Evolutionary conservation across 495 filamentous ascomycete species (phyloP), one percentile per base, ranked within the genome.

Genomic region (Lineolata rhizophorae): DNA sequence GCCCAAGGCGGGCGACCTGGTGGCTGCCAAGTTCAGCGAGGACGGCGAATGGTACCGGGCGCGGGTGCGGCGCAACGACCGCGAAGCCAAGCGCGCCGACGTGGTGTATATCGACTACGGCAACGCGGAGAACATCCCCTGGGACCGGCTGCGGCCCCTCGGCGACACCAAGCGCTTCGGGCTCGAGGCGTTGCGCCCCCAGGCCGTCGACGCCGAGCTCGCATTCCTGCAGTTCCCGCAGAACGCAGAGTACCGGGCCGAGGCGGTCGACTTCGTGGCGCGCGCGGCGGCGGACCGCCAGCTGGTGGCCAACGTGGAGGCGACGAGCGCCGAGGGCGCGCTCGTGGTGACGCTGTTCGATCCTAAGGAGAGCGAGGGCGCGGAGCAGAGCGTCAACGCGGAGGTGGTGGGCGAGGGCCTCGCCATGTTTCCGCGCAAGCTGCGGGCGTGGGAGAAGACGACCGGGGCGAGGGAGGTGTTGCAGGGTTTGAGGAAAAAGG

Each of bases 71-170:
- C 73, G 85, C 40, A 91, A 92, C 53, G 87, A 99, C 52, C 82
- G 87, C 37, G 65, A 78, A 21, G 72, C 72, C 40, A 75, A 90
- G 59, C 68, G 74, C 39, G 76, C 82, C 8, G 84, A 95, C 53
- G 71, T 99, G 3, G 51, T 84, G 10, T 99, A 93, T 56, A 69
- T 95, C 39, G 90, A 99, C 55, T 99, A 85, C 51, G 90, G 90
- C 37, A 95, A 99, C 62, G 72, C 68, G 14, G 90, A 95, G 57
- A 67, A 67, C 44, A 56, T 85, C 21, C 71, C 82, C 2, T 95
- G 82, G 80, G 67, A 69, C 6, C 58, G 60, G 28, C 70, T 99
- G 16, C 74, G 87, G 15, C 67, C 84, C 18, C 62, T 95, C 18
- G 62, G 63, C 30, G 70, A 78, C 44, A 8, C 6, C 10, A 14